Evolutionary conservation across 1,284 basidiomycete species (phyloP).

Genomic region (Microstroma glucosiphilum): DNA sequence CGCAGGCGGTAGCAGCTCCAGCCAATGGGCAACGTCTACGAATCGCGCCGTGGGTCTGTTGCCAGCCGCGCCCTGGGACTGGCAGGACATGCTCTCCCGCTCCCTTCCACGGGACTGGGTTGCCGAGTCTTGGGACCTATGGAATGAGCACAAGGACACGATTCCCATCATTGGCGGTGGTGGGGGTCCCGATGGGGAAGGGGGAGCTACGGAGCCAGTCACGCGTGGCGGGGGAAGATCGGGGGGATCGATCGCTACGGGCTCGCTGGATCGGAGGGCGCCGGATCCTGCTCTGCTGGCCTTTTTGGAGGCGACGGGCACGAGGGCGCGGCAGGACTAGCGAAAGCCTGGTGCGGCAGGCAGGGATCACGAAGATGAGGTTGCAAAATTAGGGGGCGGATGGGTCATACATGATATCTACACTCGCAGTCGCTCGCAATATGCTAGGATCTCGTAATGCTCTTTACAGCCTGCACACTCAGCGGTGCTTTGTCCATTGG

Average conservation of each 20-base stretch:
- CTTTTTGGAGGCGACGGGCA: slow-evolving; percentile 1
- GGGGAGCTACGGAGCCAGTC: background rate
- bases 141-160: background rate
- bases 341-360: no score
- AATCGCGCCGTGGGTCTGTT: background rate
- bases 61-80: background rate
- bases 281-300: slow-evolving; percentile 1
- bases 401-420: no score
- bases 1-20: background rate
- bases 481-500: no score
- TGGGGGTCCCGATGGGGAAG: background rate
- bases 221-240: background rate
- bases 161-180: background rate
- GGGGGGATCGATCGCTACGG: background rate
- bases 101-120: slow-evolving; percentile 5
- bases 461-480: no score
- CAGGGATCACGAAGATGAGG: no score
- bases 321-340: background rate
- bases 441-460: no score
- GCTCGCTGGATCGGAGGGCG: background rate
- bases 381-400: no score
- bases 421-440: no score
- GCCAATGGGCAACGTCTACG: background rate
- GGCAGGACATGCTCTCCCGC: background rate
- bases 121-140: background rate